Base-by-base conservation (phyloP, 768 basidiomycete genomes). In the Fomitopsis serialis region DNA sequence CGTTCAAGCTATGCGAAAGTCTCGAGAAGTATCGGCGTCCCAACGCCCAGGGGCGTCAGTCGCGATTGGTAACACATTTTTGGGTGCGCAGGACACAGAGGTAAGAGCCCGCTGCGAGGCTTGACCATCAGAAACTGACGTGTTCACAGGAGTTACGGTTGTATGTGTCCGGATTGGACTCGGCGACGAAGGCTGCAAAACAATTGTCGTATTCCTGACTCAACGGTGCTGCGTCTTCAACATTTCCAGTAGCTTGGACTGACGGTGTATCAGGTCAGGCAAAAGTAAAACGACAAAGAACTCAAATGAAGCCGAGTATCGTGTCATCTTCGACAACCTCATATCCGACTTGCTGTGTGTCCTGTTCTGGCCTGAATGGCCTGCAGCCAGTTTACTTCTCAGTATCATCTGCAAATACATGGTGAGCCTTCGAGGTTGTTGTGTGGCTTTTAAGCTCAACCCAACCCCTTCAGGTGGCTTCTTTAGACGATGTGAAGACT, bases 351-450 rank as follows among this genome's bases (percentile, higher is more conserved):
- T 97, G 22, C 77, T 98, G 22, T 79, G 80, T 9, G 93, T 97
- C 19, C 73, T 98, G 6, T 94, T 88, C 66, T 91, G 91, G 83
- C 95, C 97, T 0, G 97, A 99, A 69, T 99, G 96, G 94, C 97
- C 97, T 6, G 95, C 91, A 10, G 91, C 97, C 1, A 79, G 84
- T 42, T 69, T 97, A 17, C 74, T 97, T 36, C 71, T 98, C 35
- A 81, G 78, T 42, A 86, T 97, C 45, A 81, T 86, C 7, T 88
- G 85, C 58, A 88, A 85, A 65, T 86, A 85, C 59, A 91, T 98
- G 91, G 95, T 92, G 54, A 77, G 59, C 13, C 23, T 7, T 29
- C 49, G 17, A 42, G 46, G 34, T 37, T 12, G 5, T 13, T 3
- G 1, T 36, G 15, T 34, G 15, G n/a, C 13, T 32, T 11, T 22